Base-by-base conservation (phyloP, 192 early-diverging fungal species). In the Jimgerdemannia lactiflua region DNA sequence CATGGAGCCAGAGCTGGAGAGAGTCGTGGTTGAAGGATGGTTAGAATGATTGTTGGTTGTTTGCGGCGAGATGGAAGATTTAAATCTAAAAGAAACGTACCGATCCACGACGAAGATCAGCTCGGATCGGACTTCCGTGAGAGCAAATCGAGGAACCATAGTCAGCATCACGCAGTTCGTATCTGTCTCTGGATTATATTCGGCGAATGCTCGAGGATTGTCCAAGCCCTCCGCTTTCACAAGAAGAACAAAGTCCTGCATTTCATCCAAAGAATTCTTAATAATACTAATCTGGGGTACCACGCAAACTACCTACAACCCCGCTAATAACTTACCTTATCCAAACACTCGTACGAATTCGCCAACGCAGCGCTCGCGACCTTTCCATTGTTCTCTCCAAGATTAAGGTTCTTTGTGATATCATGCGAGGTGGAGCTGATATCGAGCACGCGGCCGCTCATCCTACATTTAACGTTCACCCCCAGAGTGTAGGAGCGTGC, bases 1-100 rank as follows among this genome's bases (percentile, higher is more conserved):
- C 87, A 88, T 88, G 10, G 88, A 90, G 8, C 88, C 87, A 4
- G 88, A 89, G 44, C 87, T 71, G 39, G 72, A 68, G 41, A 76
- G 66, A 65, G 77, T 65, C 39, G 67, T 65, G 76, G 49, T 59
- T 59, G 49, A 10, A 10, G 14, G 2, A 10, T 59, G 14, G 14
- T 29, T 29, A 1, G 29, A 29, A 29, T 29, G 29, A 29, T 29
- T 29, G 29, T 29, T 1, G 29, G 29, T 29, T 29, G 29, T 29
- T 29, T 29, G 14, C 49, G 0, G 6, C 14, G 14, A 14, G 49
- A 14, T 59, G 49, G 49, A 59, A 14, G 14, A 59, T 59, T 59
- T 59, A 59, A 71, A 14, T 44, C 77, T 65, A 71, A 73, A 74
- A 67, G 69, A 67, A 20, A 70, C 76, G 42, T 82, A 82, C 80